Percentiles rank a stretch among this genome's conserved stretches.
phyloP scores from a whole-genome alignment of 2,329 filamentous ascomycete genomes.

The Fusarium pilosicola region DNA sequence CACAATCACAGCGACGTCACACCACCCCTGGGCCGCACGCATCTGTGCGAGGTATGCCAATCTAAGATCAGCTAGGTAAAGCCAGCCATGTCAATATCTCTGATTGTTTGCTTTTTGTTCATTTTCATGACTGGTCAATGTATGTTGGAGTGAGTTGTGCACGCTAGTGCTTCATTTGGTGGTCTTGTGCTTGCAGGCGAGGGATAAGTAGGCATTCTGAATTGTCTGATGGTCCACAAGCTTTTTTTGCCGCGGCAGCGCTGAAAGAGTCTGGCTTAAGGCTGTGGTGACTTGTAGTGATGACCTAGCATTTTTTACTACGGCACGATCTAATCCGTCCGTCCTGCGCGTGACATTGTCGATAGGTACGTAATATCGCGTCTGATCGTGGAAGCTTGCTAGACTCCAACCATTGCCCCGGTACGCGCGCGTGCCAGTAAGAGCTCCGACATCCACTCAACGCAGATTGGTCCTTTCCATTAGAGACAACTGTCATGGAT shows the following conservation, averaged over 20 bases:
- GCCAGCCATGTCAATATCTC: conserved; percentile 13
- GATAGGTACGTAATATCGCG: conserved; percentile 37
- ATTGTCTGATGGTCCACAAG: background rate
- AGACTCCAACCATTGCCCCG: conserved; percentile 40
- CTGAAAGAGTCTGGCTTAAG: conserved; percentile 29
- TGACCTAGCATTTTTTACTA: conserved; percentile 3
- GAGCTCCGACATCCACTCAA: conserved; percentile 32
- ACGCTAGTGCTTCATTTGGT: background rate
- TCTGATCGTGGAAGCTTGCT: conserved; percentile 37
- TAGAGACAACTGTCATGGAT: conserved; percentile 38
- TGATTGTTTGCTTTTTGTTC: conserved; percentile 16
- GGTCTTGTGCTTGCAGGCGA: background rate
- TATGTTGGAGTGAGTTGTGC: background rate
- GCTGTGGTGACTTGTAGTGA: background rate
- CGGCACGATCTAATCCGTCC: conserved; percentile 31
- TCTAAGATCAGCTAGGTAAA: conserved; percentile 7
- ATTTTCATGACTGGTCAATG: background rate
- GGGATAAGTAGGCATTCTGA: background rate
- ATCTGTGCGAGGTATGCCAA: conserved; percentile 22
- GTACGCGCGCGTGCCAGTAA: conserved; percentile 41
- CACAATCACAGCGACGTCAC: conserved; percentile 33
- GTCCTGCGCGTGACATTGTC: conserved; percentile 36
- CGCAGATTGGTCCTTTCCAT: conserved; percentile 37
- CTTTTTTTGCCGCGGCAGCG: conserved; percentile 33
- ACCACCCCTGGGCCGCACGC: conserved; percentile 28